Percentiles rank a stretch among this genome's conserved stretches.
These are phyloP conservation scores for Drechslerella coelobrocha DNA, from an alignment of 2,329 filamentous ascomycete genomes.

Conservation along the genomic window DNA sequence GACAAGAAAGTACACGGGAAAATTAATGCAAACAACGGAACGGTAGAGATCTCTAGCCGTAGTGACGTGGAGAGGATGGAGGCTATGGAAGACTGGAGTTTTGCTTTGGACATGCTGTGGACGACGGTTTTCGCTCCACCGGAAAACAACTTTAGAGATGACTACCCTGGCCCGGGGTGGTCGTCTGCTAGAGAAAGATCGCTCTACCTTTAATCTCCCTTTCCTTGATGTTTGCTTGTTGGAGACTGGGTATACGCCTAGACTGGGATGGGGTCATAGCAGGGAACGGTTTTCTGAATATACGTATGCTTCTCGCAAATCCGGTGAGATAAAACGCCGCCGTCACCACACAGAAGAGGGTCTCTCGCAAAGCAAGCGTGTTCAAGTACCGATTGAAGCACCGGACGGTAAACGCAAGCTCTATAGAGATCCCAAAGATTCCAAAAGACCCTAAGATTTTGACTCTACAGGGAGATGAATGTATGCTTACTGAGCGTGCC, in stretches of 20 bases:
- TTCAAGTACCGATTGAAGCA: constrained; percentile 6
- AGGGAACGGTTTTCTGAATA: constrained; percentile 12
- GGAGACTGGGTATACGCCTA: not conserved
- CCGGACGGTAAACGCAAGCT: constrained; percentile 4
- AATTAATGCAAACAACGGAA: constrained; percentile 87
- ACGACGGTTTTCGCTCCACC: constrained; percentile 76
- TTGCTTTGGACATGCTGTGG: constrained; percentile 73
- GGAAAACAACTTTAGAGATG: constrained; percentile 64
- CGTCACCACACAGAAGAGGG: constrained; percentile 10
- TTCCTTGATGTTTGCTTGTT: not conserved
- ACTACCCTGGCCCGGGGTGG: constrained; percentile 1
- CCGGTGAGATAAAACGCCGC: constrained; percentile 14
- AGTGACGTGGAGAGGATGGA: constrained; percentile 76
- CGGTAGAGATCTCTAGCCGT: constrained; percentile 77
- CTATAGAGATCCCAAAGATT: constrained; percentile 13
- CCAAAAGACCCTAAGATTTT: no score
- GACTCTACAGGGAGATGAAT: not conserved
- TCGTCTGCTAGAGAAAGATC: constrained; percentile 11
- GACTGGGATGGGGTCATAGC: constrained; percentile 4
- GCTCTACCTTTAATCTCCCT: constrained; percentile 22
- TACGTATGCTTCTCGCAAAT: constrained; percentile 11
- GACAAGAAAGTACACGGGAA: constrained; percentile 84
- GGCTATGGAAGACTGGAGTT: constrained; percentile 75
- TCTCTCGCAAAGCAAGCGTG: constrained; percentile 14
- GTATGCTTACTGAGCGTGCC: not conserved